phyloP scores from a whole-genome alignment of 345 rosid genomes.

The Hypericum perforatum region DNA sequence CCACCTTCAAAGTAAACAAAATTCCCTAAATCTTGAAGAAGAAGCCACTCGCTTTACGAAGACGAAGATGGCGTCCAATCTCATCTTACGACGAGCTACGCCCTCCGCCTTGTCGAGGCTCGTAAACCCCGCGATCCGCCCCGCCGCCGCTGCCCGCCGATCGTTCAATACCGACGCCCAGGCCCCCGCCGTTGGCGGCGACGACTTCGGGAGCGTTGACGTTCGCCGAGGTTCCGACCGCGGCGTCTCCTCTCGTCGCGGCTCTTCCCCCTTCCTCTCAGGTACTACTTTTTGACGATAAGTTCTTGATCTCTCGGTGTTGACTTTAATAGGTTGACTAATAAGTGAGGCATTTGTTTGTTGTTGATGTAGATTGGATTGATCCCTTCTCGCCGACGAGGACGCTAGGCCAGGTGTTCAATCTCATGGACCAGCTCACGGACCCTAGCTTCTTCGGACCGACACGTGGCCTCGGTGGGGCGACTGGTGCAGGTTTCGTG shows the following conservation, averaged over 20 bases:
- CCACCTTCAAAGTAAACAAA: too few species aligned
- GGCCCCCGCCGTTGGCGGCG: background rate
- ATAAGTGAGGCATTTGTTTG: too few species aligned
- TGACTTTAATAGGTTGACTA: too few species aligned
- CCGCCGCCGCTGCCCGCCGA: background rate
- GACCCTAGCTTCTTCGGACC: background rate
- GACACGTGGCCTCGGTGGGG: background rate
- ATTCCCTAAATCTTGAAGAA: too few species aligned
- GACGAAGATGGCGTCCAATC: background rate
- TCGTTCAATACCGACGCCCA: slow-evolving; percentile 2
- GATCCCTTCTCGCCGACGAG: slow-evolving; percentile 7
- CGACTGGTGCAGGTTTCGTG: too few species aligned
- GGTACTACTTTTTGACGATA: too few species aligned
- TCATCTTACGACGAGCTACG: background rate
- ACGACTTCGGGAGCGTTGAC: background rate
- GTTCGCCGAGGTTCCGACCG: background rate
- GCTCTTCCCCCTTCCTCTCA: background rate
- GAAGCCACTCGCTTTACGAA: too few species aligned
- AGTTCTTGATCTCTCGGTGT: too few species aligned
- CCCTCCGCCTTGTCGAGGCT: background rate
- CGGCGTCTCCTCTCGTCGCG: background rate
- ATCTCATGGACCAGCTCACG: slow-evolving; percentile 1
- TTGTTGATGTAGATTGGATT: background rate
- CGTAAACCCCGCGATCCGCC: background rate
- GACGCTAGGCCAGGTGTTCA: slow-evolving; percentile 1